phyloP scores from a whole-genome alignment of 345 rosid species.

The Zanthoxylum bungeanum region DNA sequence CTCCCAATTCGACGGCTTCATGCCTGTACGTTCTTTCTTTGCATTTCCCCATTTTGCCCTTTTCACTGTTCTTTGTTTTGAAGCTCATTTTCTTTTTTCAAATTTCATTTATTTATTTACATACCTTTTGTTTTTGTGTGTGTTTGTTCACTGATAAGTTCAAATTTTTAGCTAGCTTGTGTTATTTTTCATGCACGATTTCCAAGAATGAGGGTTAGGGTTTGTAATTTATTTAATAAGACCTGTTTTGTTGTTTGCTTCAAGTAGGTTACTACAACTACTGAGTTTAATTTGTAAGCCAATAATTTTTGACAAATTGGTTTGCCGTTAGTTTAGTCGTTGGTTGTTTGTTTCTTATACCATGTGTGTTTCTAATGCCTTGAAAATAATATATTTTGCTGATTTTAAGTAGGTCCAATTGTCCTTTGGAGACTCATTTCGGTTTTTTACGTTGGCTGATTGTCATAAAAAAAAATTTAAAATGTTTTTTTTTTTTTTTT shows the following conservation, averaged over 20 bases:
- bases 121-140: not conserved
- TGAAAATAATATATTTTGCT: not conserved
- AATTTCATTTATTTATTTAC: no score
- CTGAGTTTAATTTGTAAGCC: not conserved
- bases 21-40: conserved; percentile 53
- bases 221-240: not conserved
- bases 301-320: not conserved
- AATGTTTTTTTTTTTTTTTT: no score
- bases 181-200: not conserved
- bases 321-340: not conserved
- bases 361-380: not conserved
- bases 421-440: not conserved
- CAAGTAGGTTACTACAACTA: not conserved
- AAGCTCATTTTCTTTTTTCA: not conserved
- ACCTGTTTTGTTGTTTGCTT: not conserved
- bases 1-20: conserved; percentile 83
- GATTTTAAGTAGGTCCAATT: not conserved
- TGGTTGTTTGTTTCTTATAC: not conserved
- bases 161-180: not conserved
- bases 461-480: no score
- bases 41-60: not conserved
- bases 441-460: not conserved
- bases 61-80: not conserved
- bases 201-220: not conserved
- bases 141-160: no score